Conservation (phyloP, 768 basidiomycete species). For the Mycena metata region DNA sequence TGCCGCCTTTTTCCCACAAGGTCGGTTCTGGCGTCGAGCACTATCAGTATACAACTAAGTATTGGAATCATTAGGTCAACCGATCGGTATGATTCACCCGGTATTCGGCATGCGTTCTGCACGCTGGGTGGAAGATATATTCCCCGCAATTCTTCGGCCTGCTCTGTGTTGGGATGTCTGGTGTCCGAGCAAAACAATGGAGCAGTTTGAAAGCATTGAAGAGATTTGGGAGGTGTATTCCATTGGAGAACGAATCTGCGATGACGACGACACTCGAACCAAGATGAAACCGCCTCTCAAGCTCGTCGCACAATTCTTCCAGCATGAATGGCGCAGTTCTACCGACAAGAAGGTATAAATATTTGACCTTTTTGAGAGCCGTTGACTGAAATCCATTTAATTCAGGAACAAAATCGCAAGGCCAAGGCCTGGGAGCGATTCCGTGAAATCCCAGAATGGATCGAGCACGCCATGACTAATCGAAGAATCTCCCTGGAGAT, state of each 20-base stretch:
- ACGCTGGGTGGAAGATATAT: neutral
- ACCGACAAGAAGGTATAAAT: neutral
- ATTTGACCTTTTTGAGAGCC: too few relatives aligned
- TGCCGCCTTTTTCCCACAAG: neutral
- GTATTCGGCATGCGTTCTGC: neutral
- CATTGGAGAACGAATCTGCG: too few relatives aligned
- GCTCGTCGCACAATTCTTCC: neutral
- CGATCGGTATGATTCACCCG: neutral
- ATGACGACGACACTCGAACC: too few relatives aligned
- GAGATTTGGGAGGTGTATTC: too few relatives aligned
- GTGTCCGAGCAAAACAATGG: neutral
- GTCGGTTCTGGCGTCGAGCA: neutral
- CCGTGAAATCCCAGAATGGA: too few relatives aligned
- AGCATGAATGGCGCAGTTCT: neutral
- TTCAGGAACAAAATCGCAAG: too few relatives aligned
- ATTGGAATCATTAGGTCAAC: neutral
- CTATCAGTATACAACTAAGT: neutral
- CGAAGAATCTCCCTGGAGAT: too few relatives aligned
- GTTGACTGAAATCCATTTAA: too few relatives aligned
- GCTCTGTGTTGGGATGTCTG: neutral
- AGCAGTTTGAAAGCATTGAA: neutral
- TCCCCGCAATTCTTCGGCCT: neutral
- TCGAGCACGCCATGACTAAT: too few relatives aligned
- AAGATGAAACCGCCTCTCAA: constrained; percentile 3
- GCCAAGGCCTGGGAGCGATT: too few relatives aligned